phyloP scores from a whole-genome alignment of 345 rosid genomes.

The Eucalyptus polyanthemos region DNA sequence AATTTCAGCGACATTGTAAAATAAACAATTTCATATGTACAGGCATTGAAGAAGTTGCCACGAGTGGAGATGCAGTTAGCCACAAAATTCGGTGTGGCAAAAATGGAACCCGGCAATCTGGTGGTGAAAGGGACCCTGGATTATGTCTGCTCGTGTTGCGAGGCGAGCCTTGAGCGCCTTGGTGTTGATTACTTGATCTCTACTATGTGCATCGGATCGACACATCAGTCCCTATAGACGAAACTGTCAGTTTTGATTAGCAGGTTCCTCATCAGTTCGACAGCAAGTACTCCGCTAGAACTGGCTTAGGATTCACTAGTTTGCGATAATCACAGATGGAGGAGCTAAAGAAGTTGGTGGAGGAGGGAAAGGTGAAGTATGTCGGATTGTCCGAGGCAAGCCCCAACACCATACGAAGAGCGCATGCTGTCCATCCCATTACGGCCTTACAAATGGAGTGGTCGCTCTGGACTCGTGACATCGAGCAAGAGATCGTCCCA shows the following conservation, averaged over 20 bases:
- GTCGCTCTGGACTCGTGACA: conserved; percentile 30
- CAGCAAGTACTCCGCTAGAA: not conserved
- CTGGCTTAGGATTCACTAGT: not conserved
- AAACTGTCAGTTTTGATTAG: not conserved
- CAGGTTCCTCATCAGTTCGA: not conserved
- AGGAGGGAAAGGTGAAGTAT: conserved; percentile 28
- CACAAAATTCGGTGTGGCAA: conserved; percentile 6
- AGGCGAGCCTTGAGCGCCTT: conserved; percentile 10
- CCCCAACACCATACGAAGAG: conserved; percentile 25
- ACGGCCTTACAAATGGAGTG: conserved; percentile 37
- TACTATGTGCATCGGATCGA: conserved; percentile 8
- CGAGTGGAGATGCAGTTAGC: conserved; percentile 12
- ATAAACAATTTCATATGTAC: not conserved
- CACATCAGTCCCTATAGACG: conserved; percentile 5
- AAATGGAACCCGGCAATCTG: not conserved
- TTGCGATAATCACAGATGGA: conserved; percentile 13
- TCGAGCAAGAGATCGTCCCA: conserved; percentile 33
- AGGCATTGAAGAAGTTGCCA: conserved; percentile 12
- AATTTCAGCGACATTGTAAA: not conserved
- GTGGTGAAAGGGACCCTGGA: not conserved
- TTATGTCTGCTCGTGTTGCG: conserved; percentile 3
- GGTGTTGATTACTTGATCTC: conserved; percentile 13
- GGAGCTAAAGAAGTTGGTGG: conserved; percentile 24
- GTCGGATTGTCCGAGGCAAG: conserved; percentile 34
- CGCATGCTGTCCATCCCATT: conserved; percentile 29